Evolutionary conservation across 2,329 filamentous ascomycete species (phyloP).

Genomic region (Fusarium aywerte): DNA sequence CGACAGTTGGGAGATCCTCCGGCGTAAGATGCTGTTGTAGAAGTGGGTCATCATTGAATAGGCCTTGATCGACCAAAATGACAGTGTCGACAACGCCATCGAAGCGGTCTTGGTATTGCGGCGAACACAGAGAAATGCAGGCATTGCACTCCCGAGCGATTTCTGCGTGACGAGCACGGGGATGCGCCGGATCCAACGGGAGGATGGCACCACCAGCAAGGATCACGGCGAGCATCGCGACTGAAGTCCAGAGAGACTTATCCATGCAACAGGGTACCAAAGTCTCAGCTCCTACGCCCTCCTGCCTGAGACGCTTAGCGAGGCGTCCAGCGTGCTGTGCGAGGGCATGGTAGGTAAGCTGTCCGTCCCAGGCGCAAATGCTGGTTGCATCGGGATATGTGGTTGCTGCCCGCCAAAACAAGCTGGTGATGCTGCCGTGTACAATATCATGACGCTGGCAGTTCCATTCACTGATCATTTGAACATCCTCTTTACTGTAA

Average conservation of each 20-base stretch:
- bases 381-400: background rate
- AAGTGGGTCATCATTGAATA: background rate
- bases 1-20: background rate
- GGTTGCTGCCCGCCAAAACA: slow-evolving; percentile 19
- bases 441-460: accelerated
- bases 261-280: slow-evolving; percentile 41
- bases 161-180: slow-evolving; percentile 17
- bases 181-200: slow-evolving; percentile 41
- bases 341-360: slow-evolving; percentile 26
- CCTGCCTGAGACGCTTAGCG: background rate
- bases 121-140: slow-evolving; percentile 15
- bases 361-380: slow-evolving; percentile 39
- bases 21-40: background rate
- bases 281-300: slow-evolving; percentile 2
- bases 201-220: slow-evolving; percentile 43
- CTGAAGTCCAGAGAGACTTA: slow-evolving; percentile 40
- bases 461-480: slow-evolving; percentile 33
- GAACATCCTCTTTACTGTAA: slow-evolving; percentile 15
- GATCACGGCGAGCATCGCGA: slow-evolving; percentile 42
- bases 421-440: background rate
- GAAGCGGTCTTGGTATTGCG: slow-evolving; percentile 21
- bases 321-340: slow-evolving; percentile 13
- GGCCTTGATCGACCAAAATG: background rate
- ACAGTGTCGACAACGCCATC: background rate
- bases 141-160: slow-evolving; percentile 20